A percentile compares a stretch with the other conserved stretches of the same genome.
phyloP scores from a whole-genome alignment of 225 moss, liverwort and hornwort species.

The Physcomitrium patens region DNA sequence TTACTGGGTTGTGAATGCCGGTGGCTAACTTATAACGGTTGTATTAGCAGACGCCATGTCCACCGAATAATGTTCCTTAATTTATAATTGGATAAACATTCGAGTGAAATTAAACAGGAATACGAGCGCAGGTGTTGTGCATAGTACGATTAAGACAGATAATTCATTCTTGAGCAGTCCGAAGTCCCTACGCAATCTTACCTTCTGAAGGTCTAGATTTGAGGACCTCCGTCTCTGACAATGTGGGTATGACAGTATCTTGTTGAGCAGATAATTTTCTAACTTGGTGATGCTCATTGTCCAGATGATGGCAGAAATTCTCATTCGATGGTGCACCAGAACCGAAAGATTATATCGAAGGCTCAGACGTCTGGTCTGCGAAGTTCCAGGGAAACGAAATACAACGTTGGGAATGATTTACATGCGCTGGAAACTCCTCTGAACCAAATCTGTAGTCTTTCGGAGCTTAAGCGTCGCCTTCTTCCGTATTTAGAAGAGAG shows the following conservation, averaged over 20 bases:
- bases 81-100: background rate
- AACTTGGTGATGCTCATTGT: conserved; percentile 19
- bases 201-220: background rate
- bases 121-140: no score
- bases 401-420: conserved; percentile 27
- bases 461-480: conserved; percentile 64
- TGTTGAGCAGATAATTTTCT: background rate
- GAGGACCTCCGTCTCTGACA: background rate
- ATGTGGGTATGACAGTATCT: background rate
- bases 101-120: background rate
- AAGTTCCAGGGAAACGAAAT: conserved; percentile 49
- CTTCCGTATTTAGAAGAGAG: conserved; percentile 49
- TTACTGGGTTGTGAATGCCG: background rate
- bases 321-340: conserved; percentile 24
- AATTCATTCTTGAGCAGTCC: background rate
- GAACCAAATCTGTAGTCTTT: conserved; percentile 57
- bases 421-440: conserved; percentile 42
- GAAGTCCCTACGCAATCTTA: background rate
- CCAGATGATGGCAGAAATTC: conserved; percentile 30
- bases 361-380: conserved; percentile 28
- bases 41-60: background rate
- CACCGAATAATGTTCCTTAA: background rate
- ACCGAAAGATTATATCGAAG: conserved; percentile 37
- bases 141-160: no score
- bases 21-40: background rate